Conservation (phyloP, 1,284 basidiomycete genomes). For the Leccinum pallidistipes region DNA sequence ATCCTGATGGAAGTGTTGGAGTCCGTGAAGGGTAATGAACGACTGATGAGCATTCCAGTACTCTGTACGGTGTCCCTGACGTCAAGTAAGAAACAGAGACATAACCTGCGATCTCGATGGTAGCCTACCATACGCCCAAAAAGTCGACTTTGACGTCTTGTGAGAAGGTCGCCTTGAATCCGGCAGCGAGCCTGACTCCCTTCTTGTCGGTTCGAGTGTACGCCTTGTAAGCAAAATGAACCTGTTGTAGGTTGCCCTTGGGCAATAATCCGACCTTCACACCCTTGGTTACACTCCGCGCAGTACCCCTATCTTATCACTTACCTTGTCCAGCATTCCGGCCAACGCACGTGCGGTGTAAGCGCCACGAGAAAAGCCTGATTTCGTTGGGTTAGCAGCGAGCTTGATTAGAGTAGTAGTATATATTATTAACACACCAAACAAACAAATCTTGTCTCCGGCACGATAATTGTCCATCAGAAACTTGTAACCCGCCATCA, state of each 20-base stretch:
- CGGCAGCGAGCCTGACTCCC: conserved; percentile 46
- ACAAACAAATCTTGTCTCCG: conserved; percentile 64
- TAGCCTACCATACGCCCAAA: conserved; percentile 60
- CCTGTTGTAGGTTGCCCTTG: conserved; percentile 56
- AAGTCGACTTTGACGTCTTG: conserved; percentile 59
- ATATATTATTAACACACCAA: conserved; percentile 41
- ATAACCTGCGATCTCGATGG: background rate
- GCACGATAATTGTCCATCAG: conserved; percentile 63
- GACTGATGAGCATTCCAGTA: conserved; percentile 57
- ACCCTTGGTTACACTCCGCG: background rate
- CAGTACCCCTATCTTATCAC: background rate
- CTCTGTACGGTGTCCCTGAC: conserved; percentile 67
- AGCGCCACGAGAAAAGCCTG: conserved; percentile 75
- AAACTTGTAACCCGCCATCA: conserved; percentile 64
- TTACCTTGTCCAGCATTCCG: conserved; percentile 56
- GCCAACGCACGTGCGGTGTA: conserved; percentile 76
- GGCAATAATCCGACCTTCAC: conserved; percentile 59
- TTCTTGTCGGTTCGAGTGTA: conserved; percentile 51
- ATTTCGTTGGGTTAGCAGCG: conserved; percentile 3
- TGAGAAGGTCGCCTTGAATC: conserved; percentile 70
- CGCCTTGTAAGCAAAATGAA: conserved; percentile 66
- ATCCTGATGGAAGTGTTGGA: conserved; percentile 57
- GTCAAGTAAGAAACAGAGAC: conserved; percentile 9
- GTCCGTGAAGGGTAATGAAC: conserved; percentile 59
- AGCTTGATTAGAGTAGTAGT: background rate